Conservation (phyloP, 139 green algal species). For the Chlorella sp. region DNA sequence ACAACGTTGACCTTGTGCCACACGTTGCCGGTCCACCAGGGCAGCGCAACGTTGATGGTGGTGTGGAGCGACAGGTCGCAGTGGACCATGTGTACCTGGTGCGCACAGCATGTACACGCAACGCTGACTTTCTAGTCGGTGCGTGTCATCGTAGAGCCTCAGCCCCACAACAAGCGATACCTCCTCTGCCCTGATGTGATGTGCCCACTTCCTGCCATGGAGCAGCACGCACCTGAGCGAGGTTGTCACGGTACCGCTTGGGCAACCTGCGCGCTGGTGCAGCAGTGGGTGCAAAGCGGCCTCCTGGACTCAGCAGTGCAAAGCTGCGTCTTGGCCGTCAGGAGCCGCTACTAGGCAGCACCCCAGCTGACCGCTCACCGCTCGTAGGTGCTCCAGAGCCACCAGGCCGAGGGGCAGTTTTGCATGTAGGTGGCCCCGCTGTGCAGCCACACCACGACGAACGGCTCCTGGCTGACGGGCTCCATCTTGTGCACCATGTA, state of each 20-base stretch:
- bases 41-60: constrained; percentile 1
- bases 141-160: no score
- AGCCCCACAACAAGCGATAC: no score
- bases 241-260: constrained; percentile 11
- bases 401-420: constrained; percentile 13
- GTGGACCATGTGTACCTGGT: no score
- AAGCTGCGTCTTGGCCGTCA: no score
- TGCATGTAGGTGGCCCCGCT: constrained; percentile 15
- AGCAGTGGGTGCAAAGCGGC: no score
- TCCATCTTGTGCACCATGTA: constrained; percentile 12
- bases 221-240: constrained; percentile 9
- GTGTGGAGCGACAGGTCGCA: constrained; percentile 23
- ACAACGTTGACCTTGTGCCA: constrained; percentile 23
- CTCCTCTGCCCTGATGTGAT: no score
- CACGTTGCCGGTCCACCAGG: constrained; percentile 3
- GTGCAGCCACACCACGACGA: constrained; percentile 21
- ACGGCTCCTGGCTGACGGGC: not conserved
- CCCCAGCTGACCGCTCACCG: not conserved
- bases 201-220: no score
- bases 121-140: no score
- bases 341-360: no score
- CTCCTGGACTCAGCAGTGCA: no score
- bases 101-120: no score
- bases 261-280: constrained; percentile 22
- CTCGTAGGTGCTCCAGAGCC: constrained; percentile 23